Evolutionary conservation across 2,329 filamentous ascomycete species (phyloP).

Genomic region (Exophiala alcalophila): DNA sequence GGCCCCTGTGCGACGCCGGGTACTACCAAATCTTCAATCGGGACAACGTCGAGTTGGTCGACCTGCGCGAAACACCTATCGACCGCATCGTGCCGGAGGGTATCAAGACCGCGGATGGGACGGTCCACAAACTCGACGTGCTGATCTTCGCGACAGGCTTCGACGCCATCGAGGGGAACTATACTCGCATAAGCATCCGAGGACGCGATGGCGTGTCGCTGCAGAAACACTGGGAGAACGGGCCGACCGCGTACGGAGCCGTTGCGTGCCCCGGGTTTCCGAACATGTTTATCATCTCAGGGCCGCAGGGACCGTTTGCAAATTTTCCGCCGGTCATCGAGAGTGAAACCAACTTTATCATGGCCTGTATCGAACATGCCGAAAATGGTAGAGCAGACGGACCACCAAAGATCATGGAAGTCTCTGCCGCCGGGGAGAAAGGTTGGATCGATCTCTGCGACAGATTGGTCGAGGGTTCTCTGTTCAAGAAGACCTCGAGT

Average conservation of each 20-base stretch:
- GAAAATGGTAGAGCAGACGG: slow-evolving; percentile 37
- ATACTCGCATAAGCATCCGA: slow-evolving; percentile 41
- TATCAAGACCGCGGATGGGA: no score
- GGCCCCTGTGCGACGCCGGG: slow-evolving; percentile 47
- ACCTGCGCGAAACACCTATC: slow-evolving; percentile 32
- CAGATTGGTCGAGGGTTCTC: slow-evolving; percentile 29
- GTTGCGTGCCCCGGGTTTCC: slow-evolving; percentile 41
- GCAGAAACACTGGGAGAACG: slow-evolving; percentile 37
- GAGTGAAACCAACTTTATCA: slow-evolving; percentile 53
- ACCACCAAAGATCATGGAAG: slow-evolving; percentile 50
- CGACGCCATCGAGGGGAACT: slow-evolving; percentile 41
- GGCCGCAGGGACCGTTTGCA: slow-evolving; percentile 53
- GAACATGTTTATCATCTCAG: slow-evolving; percentile 54
- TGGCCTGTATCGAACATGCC: slow-evolving; percentile 1
- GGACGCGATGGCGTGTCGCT: slow-evolving; percentile 37
- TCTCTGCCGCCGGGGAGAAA: slow-evolving; percentile 44
- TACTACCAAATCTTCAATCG: slow-evolving; percentile 52
- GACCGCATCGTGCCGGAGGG: no score
- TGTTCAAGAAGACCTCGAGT: slow-evolving; percentile 51
- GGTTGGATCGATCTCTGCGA: slow-evolving; percentile 51
- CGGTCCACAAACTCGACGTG: slow-evolving; percentile 41
- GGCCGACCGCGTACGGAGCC: slow-evolving; percentile 41
- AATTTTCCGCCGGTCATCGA: slow-evolving; percentile 57
- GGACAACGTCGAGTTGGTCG: slow-evolving; percentile 46
- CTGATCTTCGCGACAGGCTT: slow-evolving; percentile 35